These are phyloP conservation scores for Massarina eburnea DNA, from an alignment of 2,329 filamentous ascomycete species.

Conservation along the genomic window DNA sequence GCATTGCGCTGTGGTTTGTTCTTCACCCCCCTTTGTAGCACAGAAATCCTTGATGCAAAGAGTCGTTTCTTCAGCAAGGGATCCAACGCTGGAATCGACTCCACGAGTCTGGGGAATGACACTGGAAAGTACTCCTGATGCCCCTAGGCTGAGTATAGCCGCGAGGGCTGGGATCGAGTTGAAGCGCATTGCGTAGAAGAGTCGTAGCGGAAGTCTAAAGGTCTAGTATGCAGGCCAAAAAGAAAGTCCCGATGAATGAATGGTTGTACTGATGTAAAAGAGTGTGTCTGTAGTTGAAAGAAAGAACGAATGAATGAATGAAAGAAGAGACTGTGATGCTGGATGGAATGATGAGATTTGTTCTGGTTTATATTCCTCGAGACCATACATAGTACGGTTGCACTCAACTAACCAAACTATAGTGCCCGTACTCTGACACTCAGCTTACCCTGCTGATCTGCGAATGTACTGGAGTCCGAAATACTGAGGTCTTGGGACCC, in stretches of 20 bases:
- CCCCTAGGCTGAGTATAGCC: slow-evolving; percentile 1
- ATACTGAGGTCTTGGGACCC: no score
- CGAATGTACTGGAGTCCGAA: not conserved
- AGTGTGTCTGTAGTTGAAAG: not conserved
- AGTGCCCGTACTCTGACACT: not conserved
- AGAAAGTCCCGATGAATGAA: not conserved
- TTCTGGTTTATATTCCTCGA: slow-evolving; percentile 1
- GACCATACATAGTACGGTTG: not conserved
- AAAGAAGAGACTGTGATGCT: not conserved
- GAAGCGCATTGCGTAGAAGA: slow-evolving; percentile 1
- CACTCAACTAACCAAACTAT: not conserved
- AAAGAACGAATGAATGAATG: not conserved
- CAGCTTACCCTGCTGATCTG: not conserved
- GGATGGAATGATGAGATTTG: not conserved
- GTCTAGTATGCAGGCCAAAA: not conserved
- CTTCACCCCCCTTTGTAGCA: slow-evolving; percentile 1
- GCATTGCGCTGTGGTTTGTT: not conserved
- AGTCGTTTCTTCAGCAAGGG: slow-evolving; percentile 1
- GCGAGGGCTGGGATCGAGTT: slow-evolving; percentile 1
- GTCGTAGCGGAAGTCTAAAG: not conserved
- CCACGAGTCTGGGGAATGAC: slow-evolving; percentile 1
- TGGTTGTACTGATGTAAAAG: not conserved
- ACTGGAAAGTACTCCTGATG: slow-evolving; percentile 1
- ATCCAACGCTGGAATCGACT: not conserved
- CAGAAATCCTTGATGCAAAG: slow-evolving; percentile 3